Percentiles rank a stretch among this genome's conserved stretches.
These are phyloP conservation scores for Articulospora tetracladia DNA, from an alignment of 495 filamentous ascomycete species.

Conservation along the genomic window DNA sequence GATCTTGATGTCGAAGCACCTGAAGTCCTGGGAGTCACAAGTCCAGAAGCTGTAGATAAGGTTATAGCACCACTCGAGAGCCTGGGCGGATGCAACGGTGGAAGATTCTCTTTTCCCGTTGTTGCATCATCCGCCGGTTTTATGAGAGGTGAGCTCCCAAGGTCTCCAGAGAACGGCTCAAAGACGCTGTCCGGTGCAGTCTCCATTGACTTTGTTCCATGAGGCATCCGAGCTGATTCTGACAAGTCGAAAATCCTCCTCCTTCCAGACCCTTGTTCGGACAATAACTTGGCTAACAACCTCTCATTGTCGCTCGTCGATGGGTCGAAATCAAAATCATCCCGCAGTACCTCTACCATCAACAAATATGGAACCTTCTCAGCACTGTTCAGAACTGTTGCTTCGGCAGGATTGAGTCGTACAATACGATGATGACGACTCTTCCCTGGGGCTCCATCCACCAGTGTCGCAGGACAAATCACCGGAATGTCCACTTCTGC, in stretches of 20 bases:
- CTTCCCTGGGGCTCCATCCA: conserved; percentile 57
- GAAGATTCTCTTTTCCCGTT: conserved; percentile 12
- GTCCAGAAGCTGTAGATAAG: conserved; percentile 40
- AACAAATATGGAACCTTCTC: conserved; percentile 74
- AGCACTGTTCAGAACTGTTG: conserved; percentile 73
- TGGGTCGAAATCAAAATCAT: conserved; percentile 74
- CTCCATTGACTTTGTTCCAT: conserved; percentile 28
- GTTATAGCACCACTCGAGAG: conserved; percentile 54
- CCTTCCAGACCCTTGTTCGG: conserved; percentile 53
- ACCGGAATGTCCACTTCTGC: conserved; percentile 75
- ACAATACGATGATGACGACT: conserved; percentile 73
- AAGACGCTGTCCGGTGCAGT: conserved; percentile 66
- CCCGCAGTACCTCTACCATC: conserved; percentile 70
- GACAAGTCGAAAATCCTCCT: conserved; percentile 69
- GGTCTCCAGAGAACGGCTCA: conserved; percentile 66
- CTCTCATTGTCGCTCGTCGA: conserved; percentile 59
- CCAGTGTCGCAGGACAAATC: conserved; percentile 64
- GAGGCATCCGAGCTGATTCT: conserved; percentile 36
- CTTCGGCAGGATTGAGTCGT: conserved; percentile 70
- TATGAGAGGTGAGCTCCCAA: conserved; percentile 63
- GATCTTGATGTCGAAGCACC: conserved; percentile 51
- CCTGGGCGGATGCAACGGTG: conserved; percentile 35
- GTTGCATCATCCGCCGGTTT: conserved; percentile 42
- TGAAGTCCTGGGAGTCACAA: conserved; percentile 47
- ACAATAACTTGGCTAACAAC: conserved; percentile 53